These are phyloP conservation scores for Yamadazyma kitorensis DNA, from an alignment of 805 yeast species.

Conservation along the genomic window DNA sequence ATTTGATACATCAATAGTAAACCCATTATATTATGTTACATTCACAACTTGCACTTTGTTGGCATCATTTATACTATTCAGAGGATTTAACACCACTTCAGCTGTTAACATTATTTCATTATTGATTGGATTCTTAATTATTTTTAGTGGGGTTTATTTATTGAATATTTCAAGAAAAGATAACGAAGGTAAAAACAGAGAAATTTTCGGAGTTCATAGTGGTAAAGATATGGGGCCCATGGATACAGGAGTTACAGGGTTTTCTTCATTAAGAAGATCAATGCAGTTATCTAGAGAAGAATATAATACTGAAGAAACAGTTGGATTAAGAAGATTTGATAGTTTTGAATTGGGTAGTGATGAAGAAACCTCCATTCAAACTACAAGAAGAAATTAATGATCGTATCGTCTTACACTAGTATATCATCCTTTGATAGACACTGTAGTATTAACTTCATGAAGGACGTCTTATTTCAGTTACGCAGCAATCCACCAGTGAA, in stretches of 20 bases:
- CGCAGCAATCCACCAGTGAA: neutral
- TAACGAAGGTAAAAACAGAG: conserved; percentile 47
- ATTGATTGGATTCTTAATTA: conserved; percentile 80
- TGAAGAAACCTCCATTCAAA: conserved; percentile 18
- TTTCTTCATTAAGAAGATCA: conserved; percentile 68
- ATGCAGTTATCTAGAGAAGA: conserved; percentile 56
- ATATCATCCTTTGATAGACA: no score
- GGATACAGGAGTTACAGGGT: conserved; percentile 80
- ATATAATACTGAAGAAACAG: conserved; percentile 43
- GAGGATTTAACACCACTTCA: conserved; percentile 82
- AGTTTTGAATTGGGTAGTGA: conserved; percentile 53
- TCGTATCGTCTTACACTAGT: no score
- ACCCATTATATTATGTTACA: conserved; percentile 86
- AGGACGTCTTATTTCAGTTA: no score
- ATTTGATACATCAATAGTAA: conserved; percentile 88
- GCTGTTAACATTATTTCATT: conserved; percentile 78
- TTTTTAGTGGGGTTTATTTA: conserved; percentile 83
- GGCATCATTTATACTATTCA: conserved; percentile 82
- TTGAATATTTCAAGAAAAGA: conserved; percentile 73
- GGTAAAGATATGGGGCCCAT: conserved; percentile 58
- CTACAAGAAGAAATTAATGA: conserved; percentile 7
- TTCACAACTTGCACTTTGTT: conserved; percentile 84
- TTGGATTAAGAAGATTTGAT: conserved; percentile 58
- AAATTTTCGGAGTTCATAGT: conserved; percentile 60
- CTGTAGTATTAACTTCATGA: no score